Conservation (phyloP, 176 grass and related monocot genomes). For the Zoysia pacifica region DNA sequence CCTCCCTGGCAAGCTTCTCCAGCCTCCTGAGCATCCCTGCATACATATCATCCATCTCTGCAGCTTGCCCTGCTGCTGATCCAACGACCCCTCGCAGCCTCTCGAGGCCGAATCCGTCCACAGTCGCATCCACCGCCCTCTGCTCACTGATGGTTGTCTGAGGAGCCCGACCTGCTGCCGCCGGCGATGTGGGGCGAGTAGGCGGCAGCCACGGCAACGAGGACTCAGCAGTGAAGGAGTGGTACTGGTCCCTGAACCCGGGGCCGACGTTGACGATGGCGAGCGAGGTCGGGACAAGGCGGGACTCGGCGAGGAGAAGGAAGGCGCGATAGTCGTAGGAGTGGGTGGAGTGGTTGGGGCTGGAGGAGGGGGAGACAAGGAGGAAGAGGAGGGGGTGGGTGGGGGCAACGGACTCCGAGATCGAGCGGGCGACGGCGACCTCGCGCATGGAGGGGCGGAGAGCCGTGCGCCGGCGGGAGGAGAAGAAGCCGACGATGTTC, state of each 20-base stretch:
- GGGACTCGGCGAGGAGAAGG: slow-evolving; percentile 53
- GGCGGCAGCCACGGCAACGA: slow-evolving; percentile 44
- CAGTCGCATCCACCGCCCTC: slow-evolving; percentile 40
- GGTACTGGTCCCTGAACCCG: slow-evolving; percentile 55
- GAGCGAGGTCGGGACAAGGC: slow-evolving; percentile 48
- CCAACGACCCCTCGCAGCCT: slow-evolving; percentile 40
- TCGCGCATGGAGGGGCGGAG: slow-evolving; percentile 66
- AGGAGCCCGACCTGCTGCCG: background rate
- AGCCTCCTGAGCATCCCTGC: slow-evolving; percentile 57
- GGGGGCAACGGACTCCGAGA: slow-evolving; percentile 32
- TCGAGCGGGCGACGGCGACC: slow-evolving; percentile 43
- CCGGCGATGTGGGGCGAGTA: background rate
- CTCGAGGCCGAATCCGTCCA: slow-evolving; percentile 44
- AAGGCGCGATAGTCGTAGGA: slow-evolving; percentile 49
- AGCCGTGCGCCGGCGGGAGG: slow-evolving; percentile 56
- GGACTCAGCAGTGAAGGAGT: slow-evolving; percentile 50
- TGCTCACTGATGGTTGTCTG: slow-evolving; percentile 34
- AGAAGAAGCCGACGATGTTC: slow-evolving; percentile 58
- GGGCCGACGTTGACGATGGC: slow-evolving; percentile 49
- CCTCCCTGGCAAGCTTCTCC: slow-evolving; percentile 54
- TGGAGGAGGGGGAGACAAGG: slow-evolving; percentile 20
- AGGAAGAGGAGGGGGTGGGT: slow-evolving; percentile 35
- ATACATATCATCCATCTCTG: slow-evolving; percentile 60
- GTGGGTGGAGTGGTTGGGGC: slow-evolving; percentile 32
- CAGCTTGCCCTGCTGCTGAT: background rate